Conservation (phyloP, 2,329 filamentous ascomycete genomes). For the Phaeosphaeriaceae sp. region DNA sequence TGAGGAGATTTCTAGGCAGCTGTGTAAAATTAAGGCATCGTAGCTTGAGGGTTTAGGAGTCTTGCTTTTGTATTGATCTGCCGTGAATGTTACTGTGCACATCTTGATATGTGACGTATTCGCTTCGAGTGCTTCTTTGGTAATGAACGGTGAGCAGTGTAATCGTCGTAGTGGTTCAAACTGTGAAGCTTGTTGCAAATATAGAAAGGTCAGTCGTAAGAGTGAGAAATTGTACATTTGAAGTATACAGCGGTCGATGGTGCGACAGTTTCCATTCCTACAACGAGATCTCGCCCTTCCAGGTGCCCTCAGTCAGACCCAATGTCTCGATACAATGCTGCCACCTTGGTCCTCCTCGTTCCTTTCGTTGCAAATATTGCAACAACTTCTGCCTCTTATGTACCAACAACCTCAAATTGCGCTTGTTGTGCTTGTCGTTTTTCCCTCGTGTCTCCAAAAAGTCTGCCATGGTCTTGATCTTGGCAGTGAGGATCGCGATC, state of each 20-base stretch:
- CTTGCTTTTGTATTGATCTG: not conserved
- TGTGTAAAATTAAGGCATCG: not conserved
- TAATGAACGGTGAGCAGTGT: not conserved
- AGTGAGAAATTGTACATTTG: not conserved
- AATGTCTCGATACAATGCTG: slow-evolving; percentile 82
- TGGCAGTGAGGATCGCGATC: slow-evolving; percentile 91
- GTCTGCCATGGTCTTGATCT: slow-evolving; percentile 82
- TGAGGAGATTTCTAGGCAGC: not conserved
- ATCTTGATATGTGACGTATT: not conserved
- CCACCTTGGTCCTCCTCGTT: slow-evolving; percentile 91
- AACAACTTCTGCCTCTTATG: slow-evolving; percentile 90
- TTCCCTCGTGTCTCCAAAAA: slow-evolving; percentile 74
- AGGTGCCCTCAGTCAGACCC: slow-evolving; percentile 85
- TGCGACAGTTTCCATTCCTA: slow-evolving; percentile 46
- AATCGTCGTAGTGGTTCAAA: no score
- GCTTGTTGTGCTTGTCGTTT: slow-evolving; percentile 93
- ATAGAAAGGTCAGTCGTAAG: not conserved
- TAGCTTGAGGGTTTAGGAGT: not conserved
- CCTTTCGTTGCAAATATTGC: slow-evolving; percentile 85
- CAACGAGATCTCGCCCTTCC: slow-evolving; percentile 86
- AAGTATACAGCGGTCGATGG: not conserved
- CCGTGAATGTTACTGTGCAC: not conserved
- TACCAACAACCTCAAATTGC: slow-evolving; percentile 83
- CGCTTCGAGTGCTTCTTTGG: not conserved
- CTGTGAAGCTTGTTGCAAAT: not conserved